Evolutionary conservation across 2,329 filamentous ascomycete genomes (phyloP).

Genomic region (Fusarium austroafricanum): DNA sequence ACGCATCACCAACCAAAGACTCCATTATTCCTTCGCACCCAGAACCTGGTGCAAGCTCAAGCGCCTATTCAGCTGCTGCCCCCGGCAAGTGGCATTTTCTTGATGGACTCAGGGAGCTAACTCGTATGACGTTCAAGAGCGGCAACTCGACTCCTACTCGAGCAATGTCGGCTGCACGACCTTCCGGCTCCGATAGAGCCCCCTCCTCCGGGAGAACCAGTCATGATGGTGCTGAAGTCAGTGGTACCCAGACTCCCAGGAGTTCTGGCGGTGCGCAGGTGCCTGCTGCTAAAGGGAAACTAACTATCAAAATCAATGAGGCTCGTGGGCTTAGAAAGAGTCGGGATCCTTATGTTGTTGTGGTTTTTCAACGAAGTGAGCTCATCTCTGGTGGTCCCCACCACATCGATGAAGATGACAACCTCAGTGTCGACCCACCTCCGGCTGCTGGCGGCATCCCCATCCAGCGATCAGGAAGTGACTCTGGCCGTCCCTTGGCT

Average conservation of each 20-base stretch:
- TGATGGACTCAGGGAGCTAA: conserved; percentile 87
- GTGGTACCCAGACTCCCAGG: conserved; percentile 64
- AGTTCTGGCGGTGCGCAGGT: conserved; percentile 68
- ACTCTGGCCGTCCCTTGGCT: conserved; percentile 85
- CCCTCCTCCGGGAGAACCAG: conserved; percentile 53
- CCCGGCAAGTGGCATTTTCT: conserved; percentile 70
- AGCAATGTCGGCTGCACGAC: conserved; percentile 76
- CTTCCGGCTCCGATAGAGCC: conserved; percentile 60
- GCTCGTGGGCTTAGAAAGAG: conserved; percentile 84
- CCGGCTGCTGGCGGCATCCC: conserved; percentile 63
- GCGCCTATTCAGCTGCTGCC: conserved; percentile 52
- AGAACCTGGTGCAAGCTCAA: conserved; percentile 62
- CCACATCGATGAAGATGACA: conserved; percentile 70
- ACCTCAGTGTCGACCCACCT: conserved; percentile 59
- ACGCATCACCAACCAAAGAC: conserved; percentile 36
- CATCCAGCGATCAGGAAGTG: conserved; percentile 79
- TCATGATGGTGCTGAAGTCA: conserved; percentile 58
- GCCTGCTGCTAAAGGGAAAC: conserved; percentile 82
- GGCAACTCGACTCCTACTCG: conserved; percentile 90
- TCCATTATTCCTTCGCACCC: conserved; percentile 45
- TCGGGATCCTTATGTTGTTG: conserved; percentile 93
- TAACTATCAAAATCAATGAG: conserved; percentile 89
- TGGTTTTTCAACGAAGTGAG: conserved; percentile 96
- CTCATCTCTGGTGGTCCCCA: conserved; percentile 90
- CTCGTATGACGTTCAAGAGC: conserved; percentile 85